phyloP scores from a whole-genome alignment of 164 flowering plant species.

The Chloranthus sessilifolius region DNA sequence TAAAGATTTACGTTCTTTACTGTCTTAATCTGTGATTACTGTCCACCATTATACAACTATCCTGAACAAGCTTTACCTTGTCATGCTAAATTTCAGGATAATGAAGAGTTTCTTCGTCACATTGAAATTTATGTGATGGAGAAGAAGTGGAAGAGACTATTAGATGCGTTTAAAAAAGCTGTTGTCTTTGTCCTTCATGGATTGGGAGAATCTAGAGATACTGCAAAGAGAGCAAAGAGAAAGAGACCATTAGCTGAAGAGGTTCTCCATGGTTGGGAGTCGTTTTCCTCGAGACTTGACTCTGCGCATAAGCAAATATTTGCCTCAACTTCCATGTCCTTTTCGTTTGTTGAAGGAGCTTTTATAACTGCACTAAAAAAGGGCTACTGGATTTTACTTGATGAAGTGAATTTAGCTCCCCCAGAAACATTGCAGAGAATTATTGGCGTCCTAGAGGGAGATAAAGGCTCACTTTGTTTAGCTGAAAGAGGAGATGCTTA shows the following conservation, averaged over 20 bases:
- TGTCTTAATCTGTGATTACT: background rate
- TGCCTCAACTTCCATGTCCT: constrained; percentile 62
- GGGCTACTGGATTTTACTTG: constrained; percentile 96
- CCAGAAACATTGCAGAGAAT: constrained; percentile 92
- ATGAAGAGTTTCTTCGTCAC: constrained; percentile 22
- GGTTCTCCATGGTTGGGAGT: constrained; percentile 44
- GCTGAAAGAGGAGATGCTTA: constrained; percentile 85
- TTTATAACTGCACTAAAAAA: constrained; percentile 76
- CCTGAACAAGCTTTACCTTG: background rate
- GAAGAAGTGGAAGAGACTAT: constrained; percentile 56
- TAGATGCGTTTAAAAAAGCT: constrained; percentile 36
- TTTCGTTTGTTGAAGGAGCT: constrained; percentile 95
- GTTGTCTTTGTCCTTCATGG: constrained; percentile 22
- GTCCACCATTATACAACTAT: background rate
- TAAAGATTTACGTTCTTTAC: background rate
- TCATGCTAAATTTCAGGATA: constrained; percentile 27
- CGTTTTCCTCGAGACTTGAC: constrained; percentile 45
- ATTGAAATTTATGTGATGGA: constrained; percentile 27
- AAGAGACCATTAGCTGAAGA: constrained; percentile 51
- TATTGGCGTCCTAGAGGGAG: constrained; percentile 85
- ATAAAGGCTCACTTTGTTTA: constrained; percentile 73
- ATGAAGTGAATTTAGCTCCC: constrained; percentile 98
- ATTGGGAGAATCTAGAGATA: constrained; percentile 18
- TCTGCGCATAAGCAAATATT: constrained; percentile 45
- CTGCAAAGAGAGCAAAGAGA: constrained; percentile 51